A percentile compares a stretch with the other conserved stretches of the same genome.
Conservation (phyloP, 257 asterid genomes). For the Fraxinus americana region DNA sequence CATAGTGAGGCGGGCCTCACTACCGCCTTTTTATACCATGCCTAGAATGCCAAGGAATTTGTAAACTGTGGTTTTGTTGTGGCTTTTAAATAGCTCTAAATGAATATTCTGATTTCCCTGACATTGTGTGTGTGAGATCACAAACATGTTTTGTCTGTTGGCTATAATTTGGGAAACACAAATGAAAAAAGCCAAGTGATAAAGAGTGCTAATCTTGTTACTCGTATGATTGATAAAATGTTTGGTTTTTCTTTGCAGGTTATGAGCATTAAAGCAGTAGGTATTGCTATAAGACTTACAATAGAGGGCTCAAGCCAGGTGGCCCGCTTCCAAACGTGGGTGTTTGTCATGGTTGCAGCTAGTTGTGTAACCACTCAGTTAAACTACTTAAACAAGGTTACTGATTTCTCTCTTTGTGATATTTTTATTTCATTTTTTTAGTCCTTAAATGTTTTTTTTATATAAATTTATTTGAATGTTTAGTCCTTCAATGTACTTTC, state of each 20-base stretch:
- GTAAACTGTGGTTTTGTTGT: background rate
- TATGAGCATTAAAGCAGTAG: slow-evolving; percentile 84
- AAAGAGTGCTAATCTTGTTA: slow-evolving; percentile 15
- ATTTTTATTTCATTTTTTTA: background rate
- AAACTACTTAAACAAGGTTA: slow-evolving; percentile 53
- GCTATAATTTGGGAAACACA: background rate
- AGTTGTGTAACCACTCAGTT: slow-evolving; percentile 60
- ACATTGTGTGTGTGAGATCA: background rate
- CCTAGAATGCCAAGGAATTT: too few relatives aligned
- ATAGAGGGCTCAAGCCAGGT: slow-evolving; percentile 76
- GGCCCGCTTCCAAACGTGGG: slow-evolving; percentile 67
- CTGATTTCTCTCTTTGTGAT: slow-evolving; percentile 2
- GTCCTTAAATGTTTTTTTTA: too few relatives aligned
- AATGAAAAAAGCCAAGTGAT: background rate
- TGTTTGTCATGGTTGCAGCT: slow-evolving; percentile 71
- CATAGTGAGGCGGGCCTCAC: too few relatives aligned
- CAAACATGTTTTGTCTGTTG: slow-evolving; percentile 4
- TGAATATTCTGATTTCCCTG: background rate
- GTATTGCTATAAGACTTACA: slow-evolving; percentile 79
- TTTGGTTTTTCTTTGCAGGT: slow-evolving; percentile 51
- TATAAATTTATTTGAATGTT: too few relatives aligned
- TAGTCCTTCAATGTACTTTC: background rate
- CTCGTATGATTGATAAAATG: slow-evolving; percentile 13
- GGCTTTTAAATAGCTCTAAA: background rate
- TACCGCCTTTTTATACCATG: too few relatives aligned